Evolutionary conservation across 208 protist species (phyloP).

Genomic region (Acanthamoeba royreba): DNA sequence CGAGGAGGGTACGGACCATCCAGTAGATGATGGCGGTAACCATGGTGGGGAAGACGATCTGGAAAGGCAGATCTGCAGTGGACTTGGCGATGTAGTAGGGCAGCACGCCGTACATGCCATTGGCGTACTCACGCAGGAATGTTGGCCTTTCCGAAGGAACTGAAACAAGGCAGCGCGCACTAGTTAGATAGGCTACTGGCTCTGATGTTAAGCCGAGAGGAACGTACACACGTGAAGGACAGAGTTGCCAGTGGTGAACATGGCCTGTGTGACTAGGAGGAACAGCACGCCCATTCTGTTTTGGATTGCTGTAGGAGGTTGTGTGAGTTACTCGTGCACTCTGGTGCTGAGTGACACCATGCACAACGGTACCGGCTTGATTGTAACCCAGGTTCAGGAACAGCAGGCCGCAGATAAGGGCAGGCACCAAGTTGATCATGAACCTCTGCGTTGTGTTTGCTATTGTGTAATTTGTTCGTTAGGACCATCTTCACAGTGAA

Average conservation of each 20-base stretch:
- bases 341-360: too few species aligned
- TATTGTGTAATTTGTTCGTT: too few species aligned
- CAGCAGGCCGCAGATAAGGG: background rate
- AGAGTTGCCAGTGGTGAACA: background rate
- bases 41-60: constrained; percentile 53
- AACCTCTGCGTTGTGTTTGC: background rate
- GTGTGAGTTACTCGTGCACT: too few species aligned
- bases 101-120: constrained; percentile 7
- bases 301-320: background rate
- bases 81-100: constrained; percentile 66
- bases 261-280: background rate
- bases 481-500: too few species aligned
- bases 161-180: too few species aligned
- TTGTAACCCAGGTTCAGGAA: background rate
- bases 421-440: background rate
- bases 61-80: constrained; percentile 47
- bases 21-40: constrained; percentile 62
- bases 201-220: too few species aligned
- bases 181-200: too few species aligned
- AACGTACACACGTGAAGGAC: constrained; percentile 3
- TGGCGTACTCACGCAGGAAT: constrained; percentile 44
- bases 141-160: constrained; percentile 45
- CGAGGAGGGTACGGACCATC: background rate
- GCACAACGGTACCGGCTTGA: too few species aligned
- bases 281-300: constrained; percentile 9